These are phyloP conservation scores for Tulasnella sp. DNA, from an alignment of 768 basidiomycete species.

Conservation along the genomic window DNA sequence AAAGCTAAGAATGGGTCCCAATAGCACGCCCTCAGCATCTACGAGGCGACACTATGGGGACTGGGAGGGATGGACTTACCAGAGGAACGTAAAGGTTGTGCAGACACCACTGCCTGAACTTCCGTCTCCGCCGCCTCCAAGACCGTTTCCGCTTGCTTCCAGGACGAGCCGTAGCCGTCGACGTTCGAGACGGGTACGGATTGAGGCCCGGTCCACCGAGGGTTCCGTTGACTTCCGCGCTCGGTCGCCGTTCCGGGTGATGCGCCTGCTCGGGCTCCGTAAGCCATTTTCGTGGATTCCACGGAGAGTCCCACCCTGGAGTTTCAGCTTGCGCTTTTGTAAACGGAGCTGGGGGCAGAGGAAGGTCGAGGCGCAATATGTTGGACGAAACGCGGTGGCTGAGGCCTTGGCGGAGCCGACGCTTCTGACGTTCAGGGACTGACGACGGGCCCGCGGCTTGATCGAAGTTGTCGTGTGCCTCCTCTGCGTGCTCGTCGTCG, in stretches of 20 bases:
- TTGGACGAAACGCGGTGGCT: slow-evolving; percentile 11
- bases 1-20: slow-evolving; percentile 48
- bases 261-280: slow-evolving; percentile 15
- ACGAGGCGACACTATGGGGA: not conserved
- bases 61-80: slow-evolving; percentile 42
- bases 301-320: slow-evolving; percentile 66
- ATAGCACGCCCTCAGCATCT: slow-evolving; percentile 10
- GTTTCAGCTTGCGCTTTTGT: slow-evolving; percentile 54
- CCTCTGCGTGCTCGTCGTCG: slow-evolving; percentile 17
- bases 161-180: no score
- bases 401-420: slow-evolving; percentile 30
- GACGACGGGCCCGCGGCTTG: slow-evolving; percentile 15
- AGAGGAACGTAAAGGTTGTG: slow-evolving; percentile 74
- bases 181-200: no score
- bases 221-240: not conserved
- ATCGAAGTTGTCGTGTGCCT: slow-evolving; percentile 21
- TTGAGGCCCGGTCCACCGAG: no score
- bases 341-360: slow-evolving; percentile 39
- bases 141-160: not conserved
- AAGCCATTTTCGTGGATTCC: slow-evolving; percentile 42
- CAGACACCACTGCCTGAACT: slow-evolving; percentile 62
- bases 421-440: not conserved
- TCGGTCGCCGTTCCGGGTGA: not conserved
- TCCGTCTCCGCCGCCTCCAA: slow-evolving; percentile 41
- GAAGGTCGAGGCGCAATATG: slow-evolving; percentile 23